phyloP scores from a whole-genome alignment of 805 yeast genomes.

The Candida maris region DNA sequence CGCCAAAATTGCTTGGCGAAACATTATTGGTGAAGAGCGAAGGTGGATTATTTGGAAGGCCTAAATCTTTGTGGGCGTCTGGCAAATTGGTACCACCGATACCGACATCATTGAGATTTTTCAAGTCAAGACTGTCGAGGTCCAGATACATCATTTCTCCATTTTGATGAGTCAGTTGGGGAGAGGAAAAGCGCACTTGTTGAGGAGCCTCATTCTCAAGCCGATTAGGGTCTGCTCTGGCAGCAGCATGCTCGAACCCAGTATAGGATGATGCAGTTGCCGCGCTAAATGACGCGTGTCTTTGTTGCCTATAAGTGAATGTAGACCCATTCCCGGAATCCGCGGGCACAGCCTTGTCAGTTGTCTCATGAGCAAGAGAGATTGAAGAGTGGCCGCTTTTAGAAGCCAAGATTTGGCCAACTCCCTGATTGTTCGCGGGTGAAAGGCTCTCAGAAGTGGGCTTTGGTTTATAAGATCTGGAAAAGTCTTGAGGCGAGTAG shows the following conservation, averaged over 20 bases:
- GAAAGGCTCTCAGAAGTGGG: conserved; percentile 10
- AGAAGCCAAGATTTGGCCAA: background rate
- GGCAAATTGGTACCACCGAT: conserved; percentile 20
- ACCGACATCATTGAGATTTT: conserved; percentile 22
- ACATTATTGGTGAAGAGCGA: conserved; percentile 10
- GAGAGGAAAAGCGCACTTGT: conserved; percentile 79
- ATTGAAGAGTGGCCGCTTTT: conserved; percentile 1
- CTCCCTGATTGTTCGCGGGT: conserved; percentile 11
- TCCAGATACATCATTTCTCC: conserved; percentile 33
- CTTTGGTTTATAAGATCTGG: conserved; percentile 13
- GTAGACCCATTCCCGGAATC: conserved; percentile 3
- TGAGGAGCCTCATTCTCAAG: conserved; percentile 46
- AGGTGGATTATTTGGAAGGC: conserved; percentile 5
- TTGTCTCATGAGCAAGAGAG: background rate
- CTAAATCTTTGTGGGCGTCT: conserved; percentile 1
- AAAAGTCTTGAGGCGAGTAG: conserved; percentile 14
- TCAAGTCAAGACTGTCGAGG: conserved; percentile 28
- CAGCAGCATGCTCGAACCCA: conserved; percentile 25
- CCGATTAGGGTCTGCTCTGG: conserved; percentile 8
- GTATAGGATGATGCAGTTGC: conserved; percentile 59
- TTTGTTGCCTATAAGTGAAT: conserved; percentile 31
- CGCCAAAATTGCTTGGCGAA: conserved; percentile 7
- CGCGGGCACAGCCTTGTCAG: background rate
- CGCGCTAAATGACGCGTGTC: conserved; percentile 64
- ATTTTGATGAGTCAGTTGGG: conserved; percentile 45